Conservation (phyloP, 164 flowering plant genomes). For the Chimonanthus salicifolius region DNA sequence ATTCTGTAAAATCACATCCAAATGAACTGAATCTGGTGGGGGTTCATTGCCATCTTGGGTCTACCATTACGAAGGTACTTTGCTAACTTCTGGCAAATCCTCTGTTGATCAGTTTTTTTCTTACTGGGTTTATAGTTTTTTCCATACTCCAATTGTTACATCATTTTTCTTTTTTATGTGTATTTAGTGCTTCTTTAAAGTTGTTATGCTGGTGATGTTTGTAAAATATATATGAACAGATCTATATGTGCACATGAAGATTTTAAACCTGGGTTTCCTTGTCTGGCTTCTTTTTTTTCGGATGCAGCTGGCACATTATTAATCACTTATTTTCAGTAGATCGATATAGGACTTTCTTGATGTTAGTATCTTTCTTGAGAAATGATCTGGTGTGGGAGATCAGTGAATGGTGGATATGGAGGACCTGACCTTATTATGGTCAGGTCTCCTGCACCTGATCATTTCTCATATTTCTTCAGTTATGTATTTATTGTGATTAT, state of each 20-base stretch:
- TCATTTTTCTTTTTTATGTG: neutral
- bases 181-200: neutral
- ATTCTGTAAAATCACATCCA: slow-evolving; percentile 85
- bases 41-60: slow-evolving; percentile 97
- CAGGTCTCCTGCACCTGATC: too few species aligned
- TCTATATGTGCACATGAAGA: too few species aligned
- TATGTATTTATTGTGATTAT: too few species aligned
- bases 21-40: slow-evolving; percentile 89
- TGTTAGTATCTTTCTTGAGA: too few species aligned
- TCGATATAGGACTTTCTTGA: too few species aligned
- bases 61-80: slow-evolving; percentile 91
- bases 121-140: too few species aligned
- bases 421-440: too few species aligned
- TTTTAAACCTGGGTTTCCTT: neutral
- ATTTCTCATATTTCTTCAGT: too few species aligned
- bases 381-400: too few species aligned
- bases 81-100: neutral
- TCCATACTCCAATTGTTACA: neutral
- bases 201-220: neutral
- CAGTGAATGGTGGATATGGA: too few species aligned
- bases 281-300: neutral
- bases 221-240: neutral
- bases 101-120: neutral
- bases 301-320: too few species aligned
- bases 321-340: too few species aligned